Percentiles rank a stretch among this genome's conserved stretches.
Conservation (phyloP, 768 basidiomycete species). For the Clathrus columnatus region DNA sequence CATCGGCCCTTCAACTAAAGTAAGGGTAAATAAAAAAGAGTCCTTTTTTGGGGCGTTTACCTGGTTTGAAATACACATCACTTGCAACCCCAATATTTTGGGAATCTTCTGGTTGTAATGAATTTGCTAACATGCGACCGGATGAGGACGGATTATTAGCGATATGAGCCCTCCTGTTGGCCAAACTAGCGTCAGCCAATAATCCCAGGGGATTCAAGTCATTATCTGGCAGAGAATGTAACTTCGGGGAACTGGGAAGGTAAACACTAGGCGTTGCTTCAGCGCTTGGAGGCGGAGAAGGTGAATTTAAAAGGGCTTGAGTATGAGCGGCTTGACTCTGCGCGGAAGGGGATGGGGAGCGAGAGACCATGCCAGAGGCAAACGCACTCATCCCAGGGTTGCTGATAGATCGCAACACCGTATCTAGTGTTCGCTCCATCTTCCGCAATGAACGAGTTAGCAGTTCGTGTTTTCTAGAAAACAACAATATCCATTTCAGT, state of each 20-base stretch:
- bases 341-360: constrained; percentile 60
- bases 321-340: constrained; percentile 34
- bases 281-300: constrained; percentile 36
- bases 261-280: constrained; percentile 19
- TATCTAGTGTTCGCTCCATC: constrained; percentile 91
- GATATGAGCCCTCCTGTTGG: constrained; percentile 56
- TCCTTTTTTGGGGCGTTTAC: constrained; percentile 28
- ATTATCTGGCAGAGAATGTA: constrained; percentile 90
- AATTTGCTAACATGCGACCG: constrained; percentile 23
- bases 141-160: constrained; percentile 16
- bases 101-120: constrained; percentile 28
- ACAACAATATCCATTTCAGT: not conserved
- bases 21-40: not conserved
- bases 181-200: constrained; percentile 81
- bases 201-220: constrained; percentile 86
- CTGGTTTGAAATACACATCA: constrained; percentile 87
- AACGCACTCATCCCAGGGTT: constrained; percentile 53
- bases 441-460: constrained; percentile 75
- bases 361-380: constrained; percentile 70
- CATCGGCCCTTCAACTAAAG: constrained; percentile 59
- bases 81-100: constrained; percentile 71
- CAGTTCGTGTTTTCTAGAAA: constrained; percentile 69
- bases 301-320: constrained; percentile 48
- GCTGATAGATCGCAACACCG: constrained; percentile 80
- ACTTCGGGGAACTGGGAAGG: constrained; percentile 63